phyloP scores from a whole-genome alignment of 495 filamentous ascomycete genomes.

The Aspergillus sclerotiicarbonarius region DNA sequence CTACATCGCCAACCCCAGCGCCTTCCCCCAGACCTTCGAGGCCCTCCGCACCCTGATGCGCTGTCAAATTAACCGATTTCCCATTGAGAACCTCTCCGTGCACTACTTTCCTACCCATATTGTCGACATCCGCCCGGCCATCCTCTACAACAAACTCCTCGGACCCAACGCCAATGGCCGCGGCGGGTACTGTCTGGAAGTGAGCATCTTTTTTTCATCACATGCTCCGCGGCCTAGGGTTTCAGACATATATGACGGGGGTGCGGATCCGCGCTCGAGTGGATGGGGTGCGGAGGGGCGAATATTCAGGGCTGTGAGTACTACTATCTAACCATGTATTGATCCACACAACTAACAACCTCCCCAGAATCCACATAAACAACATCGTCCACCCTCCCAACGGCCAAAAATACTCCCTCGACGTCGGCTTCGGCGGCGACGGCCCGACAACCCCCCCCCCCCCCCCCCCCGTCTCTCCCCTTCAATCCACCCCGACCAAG shows the following conservation, averaged over 20 bases:
- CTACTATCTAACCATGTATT: background rate
- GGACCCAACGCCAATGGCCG: slow-evolving; percentile 17
- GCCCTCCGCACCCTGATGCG: slow-evolving; percentile 24
- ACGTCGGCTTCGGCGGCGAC: slow-evolving; percentile 70
- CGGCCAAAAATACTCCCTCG: slow-evolving; percentile 54
- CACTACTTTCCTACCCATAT: slow-evolving; percentile 54
- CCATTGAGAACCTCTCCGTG: slow-evolving; percentile 66
- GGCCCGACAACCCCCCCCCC: slow-evolving; percentile 56
- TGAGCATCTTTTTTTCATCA: slow-evolving; percentile 65
- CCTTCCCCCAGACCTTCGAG: slow-evolving; percentile 28
- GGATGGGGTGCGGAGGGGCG: slow-evolving; percentile 30
- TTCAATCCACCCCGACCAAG: too few relatives aligned
- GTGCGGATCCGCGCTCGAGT: slow-evolving; percentile 37
- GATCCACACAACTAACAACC: too few relatives aligned
- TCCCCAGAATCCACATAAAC: slow-evolving; percentile 62
- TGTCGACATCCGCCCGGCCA: slow-evolving; percentile 54
- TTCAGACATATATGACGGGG: slow-evolving; percentile 50
- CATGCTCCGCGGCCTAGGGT: slow-evolving; percentile 63
- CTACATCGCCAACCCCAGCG: slow-evolving; percentile 17
- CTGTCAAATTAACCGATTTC: slow-evolving; percentile 57
- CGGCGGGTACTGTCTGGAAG: slow-evolving; percentile 82
- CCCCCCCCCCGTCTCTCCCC: background rate
- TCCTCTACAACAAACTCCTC: slow-evolving; percentile 66
- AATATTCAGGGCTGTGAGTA: slow-evolving; percentile 43
- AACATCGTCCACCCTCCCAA: slow-evolving; percentile 60